Base-by-base conservation (phyloP, 352 stramenopile genomes). In the Phytophthora ramorum region DNA sequence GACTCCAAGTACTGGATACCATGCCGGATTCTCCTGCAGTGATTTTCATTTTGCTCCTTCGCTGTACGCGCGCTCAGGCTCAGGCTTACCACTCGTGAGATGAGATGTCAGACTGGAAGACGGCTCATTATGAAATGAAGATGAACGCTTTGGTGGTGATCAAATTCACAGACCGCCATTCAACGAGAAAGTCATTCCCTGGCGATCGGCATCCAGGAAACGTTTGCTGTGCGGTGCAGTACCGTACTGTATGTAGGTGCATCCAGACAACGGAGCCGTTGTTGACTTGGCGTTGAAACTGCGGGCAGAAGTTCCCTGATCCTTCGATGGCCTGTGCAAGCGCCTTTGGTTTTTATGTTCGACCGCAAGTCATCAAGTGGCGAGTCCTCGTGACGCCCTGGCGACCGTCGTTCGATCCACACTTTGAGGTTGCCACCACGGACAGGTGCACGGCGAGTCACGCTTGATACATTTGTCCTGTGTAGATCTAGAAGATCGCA, bases 41-140 rank as follows among this genome's bases (percentile, higher is more conserved):
- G 7, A 61, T 67, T 38, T 68, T 64, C 61, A 57, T 69, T 69
- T 58, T 64, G 44, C 35, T 69, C 61, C 30, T 63, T 43, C 44
- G 43, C 37, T 68, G 51, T 57, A 46, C 59, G 22, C 3, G 51
- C n/a, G 24, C 24, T 30, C 30, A 47, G 26, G n/a, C n/a, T n/a
- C n/a, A n/a, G n/a, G 16, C 35, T 47, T 46, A 45, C 49, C 17
- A 8, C 55, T 5, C 32, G 12, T n/a, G 14, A 1, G 34, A 20
- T 44, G 38, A 19, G 38, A 44, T 20, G 38, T 20, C 38, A 20
- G 38, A 22, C 43, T 54, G 28, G 54, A 30, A 19, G 24, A 12
- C 7, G 28, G 12, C 28, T 34, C 28, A 34, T 7, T 34, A 7
- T 34, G 28, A 34, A 7, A 12, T 2, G 28, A 34, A 12, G 28